Conservation (phyloP, 2,329 filamentous ascomycete genomes). For the Fusarium sororula region DNA sequence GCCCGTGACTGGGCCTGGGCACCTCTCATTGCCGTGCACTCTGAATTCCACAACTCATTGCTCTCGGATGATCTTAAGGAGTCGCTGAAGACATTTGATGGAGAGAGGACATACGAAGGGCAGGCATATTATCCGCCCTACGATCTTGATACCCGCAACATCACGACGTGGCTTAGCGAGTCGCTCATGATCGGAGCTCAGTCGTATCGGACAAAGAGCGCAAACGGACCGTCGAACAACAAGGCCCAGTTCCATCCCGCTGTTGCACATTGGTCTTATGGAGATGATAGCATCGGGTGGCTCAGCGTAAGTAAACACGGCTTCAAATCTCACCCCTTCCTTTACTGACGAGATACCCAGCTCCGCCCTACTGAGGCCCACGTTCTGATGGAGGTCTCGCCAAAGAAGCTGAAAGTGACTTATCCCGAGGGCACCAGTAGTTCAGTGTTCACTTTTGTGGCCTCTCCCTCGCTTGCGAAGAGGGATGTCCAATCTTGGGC, state of each 20-base stretch:
- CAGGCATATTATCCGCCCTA: constrained; percentile 23
- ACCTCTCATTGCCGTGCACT: constrained; percentile 63
- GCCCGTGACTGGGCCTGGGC: constrained; percentile 66
- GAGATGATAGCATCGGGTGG: constrained; percentile 5
- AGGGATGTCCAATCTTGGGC: constrained; percentile 12
- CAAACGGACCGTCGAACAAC: constrained; percentile 5
- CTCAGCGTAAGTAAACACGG: neutral
- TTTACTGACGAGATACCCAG: neutral
- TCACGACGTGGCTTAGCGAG: constrained; percentile 63
- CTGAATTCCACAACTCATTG: constrained; percentile 57
- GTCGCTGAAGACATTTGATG: neutral
- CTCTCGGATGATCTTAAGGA: constrained; percentile 52
- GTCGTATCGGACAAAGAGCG: constrained; percentile 41
- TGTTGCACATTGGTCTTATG: constrained; percentile 13
- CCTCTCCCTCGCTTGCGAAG: constrained; percentile 8
- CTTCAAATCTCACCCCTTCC: fast-evolving
- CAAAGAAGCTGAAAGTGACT: neutral
- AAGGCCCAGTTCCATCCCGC: constrained; percentile 12
- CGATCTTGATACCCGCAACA: constrained; percentile 62
- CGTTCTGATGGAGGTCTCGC: constrained; percentile 3
- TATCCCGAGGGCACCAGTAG: neutral
- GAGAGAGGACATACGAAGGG: constrained; percentile 2
- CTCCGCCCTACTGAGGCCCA: constrained; percentile 8
- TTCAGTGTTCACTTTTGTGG: constrained; percentile 11
- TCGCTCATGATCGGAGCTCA: constrained; percentile 67